A percentile compares a stretch with the other conserved stretches of the same genome.
phyloP scores from a whole-genome alignment of 1,284 basidiomycete genomes.

The Marasmius fiardii region DNA sequence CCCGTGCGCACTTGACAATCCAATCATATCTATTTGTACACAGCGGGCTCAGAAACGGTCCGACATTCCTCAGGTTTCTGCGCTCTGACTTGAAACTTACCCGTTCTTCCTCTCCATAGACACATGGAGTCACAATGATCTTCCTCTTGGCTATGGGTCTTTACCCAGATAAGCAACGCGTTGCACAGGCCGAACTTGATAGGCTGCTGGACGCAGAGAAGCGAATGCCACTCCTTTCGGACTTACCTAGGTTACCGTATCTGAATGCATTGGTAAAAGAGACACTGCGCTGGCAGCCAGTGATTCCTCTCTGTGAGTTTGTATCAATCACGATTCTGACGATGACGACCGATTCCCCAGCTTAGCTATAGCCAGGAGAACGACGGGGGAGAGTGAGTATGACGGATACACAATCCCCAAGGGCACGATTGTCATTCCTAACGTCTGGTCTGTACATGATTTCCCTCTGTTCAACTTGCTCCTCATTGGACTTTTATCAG shows the following conservation, averaged over 20 bases:
- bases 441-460: constrained; percentile 9
- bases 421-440: constrained; percentile 8
- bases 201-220: constrained; percentile 2
- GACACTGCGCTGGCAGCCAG: constrained; percentile 9
- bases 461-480: too few relatives aligned
- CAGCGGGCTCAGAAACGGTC: constrained; percentile 25
- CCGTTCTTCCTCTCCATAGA: constrained; percentile 16
- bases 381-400: constrained; percentile 4
- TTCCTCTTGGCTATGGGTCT: constrained; percentile 24
- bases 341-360: not conserved
- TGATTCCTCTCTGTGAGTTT: constrained; percentile 1
- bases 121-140: constrained; percentile 22
- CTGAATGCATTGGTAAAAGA: constrained; percentile 16
- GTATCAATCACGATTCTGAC: not conserved
- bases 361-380: constrained; percentile 8
- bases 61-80: constrained; percentile 5
- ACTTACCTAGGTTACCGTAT: constrained; percentile 18
- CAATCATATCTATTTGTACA: too few relatives aligned
- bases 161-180: constrained; percentile 19
- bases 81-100: not conserved
- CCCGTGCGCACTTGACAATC: not conserved
- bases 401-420: constrained; percentile 9
- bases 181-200: constrained; percentile 20
- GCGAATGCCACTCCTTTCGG: constrained; percentile 16
- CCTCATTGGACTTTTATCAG: not conserved